Evolutionary conservation across 306 rosid genomes (phyloP).

Genomic region (Cicer judaicum): DNA sequence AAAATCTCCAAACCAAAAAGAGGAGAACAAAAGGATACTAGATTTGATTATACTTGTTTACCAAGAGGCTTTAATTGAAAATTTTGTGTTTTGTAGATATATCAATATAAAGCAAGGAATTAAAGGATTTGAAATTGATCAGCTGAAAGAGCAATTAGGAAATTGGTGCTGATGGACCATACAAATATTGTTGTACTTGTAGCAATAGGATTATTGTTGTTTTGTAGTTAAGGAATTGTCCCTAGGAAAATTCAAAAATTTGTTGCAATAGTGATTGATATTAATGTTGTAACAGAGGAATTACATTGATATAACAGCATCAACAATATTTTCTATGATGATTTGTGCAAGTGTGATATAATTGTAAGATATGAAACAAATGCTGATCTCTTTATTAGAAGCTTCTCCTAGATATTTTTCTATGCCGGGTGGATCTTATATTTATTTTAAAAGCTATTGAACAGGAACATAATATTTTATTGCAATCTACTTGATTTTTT

Average conservation of each 20-base stretch:
- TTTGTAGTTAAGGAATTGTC: slow-evolving; percentile 31
- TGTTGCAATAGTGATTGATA: slow-evolving; percentile 27
- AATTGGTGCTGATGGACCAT: slow-evolving; percentile 19
- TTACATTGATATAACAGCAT: background rate
- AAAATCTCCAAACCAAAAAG: slow-evolving; percentile 43
- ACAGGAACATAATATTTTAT: background rate
- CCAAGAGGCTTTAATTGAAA: slow-evolving; percentile 32
- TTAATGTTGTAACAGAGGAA: slow-evolving; percentile 30
- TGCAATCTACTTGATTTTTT: background rate
- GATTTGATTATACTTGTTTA: slow-evolving; percentile 18
- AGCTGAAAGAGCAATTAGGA: slow-evolving; percentile 21
- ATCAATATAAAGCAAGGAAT: slow-evolving; percentile 18
- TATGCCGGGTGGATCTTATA: background rate
- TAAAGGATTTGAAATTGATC: background rate
- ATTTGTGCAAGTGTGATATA: background rate
- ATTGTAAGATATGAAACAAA: background rate
- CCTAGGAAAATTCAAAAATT: slow-evolving; percentile 5
- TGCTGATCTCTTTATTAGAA: background rate
- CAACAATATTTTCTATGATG: slow-evolving; percentile 10
- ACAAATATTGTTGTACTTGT: slow-evolving; percentile 25
- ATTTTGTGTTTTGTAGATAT: slow-evolving; percentile 35
- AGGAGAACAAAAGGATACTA: slow-evolving; percentile 49
- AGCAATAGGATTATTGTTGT: slow-evolving; percentile 23
- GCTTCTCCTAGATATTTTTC: slow-evolving; percentile 1
- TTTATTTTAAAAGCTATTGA: background rate